phyloP scores from a whole-genome alignment of 2,329 filamentous ascomycete species.

The Dactylellina leptospora region DNA sequence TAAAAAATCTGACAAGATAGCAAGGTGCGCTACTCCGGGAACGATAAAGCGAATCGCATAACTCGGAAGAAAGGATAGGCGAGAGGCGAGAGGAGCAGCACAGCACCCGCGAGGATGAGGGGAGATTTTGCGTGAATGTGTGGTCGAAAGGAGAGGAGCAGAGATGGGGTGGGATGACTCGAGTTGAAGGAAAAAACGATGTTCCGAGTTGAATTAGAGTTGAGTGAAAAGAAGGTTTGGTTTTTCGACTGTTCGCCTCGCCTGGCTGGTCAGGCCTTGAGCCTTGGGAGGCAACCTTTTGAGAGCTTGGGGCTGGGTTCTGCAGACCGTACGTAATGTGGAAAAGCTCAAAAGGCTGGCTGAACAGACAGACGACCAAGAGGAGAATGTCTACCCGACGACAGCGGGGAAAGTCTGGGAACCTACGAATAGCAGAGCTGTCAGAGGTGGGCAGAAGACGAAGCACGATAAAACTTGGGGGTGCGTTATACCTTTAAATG shows the following conservation, averaged over 20 bases:
- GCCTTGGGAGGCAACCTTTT: slow-evolving; percentile 35
- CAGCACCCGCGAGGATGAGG: slow-evolving; percentile 14
- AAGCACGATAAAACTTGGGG: not conserved
- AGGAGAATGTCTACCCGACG: slow-evolving; percentile 6
- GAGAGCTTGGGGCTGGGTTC: not conserved
- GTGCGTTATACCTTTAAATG: slow-evolving; percentile 3
- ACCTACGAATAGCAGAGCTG: no score
- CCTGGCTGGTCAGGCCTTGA: slow-evolving; percentile 16
- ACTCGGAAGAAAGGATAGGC: slow-evolving; percentile 22
- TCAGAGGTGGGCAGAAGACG: not conserved
- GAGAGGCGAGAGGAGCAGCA: slow-evolving; percentile 18
- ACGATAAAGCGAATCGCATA: slow-evolving; percentile 33
- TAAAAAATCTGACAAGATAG: slow-evolving; percentile 2
- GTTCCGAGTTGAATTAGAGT: slow-evolving; percentile 8
- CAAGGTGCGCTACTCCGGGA: slow-evolving; percentile 17
- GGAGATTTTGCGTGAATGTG: not conserved
- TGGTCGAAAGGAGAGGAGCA: not conserved
- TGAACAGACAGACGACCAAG: slow-evolving; percentile 2
- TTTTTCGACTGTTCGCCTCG: slow-evolving; percentile 49
- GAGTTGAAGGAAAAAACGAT: slow-evolving; percentile 10
- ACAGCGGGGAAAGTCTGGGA: not conserved
- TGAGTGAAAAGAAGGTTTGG: slow-evolving; percentile 26
- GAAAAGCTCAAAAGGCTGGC: not conserved
- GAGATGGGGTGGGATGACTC: slow-evolving; percentile 37
- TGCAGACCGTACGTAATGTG: not conserved